Percentiles rank a stretch among this genome's conserved stretches.
phyloP scores from a whole-genome alignment of 2,329 filamentous ascomycete species.

The Paracorniculantispora psalliotae region DNA sequence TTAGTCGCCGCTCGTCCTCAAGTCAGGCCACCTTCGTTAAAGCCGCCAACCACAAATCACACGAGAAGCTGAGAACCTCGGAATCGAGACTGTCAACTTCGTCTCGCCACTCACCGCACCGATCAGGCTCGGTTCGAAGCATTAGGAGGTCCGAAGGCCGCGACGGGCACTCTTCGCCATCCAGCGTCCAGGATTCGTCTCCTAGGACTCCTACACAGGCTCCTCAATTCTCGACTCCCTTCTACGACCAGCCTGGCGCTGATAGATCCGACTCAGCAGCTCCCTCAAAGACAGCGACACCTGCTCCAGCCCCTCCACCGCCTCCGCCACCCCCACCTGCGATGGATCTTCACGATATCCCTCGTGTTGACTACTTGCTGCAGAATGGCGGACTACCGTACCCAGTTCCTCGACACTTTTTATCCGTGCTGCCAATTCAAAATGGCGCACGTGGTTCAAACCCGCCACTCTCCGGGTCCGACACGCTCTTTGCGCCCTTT shows the following conservation, averaged over 20 bases:
- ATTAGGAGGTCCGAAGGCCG: conserved; percentile 31
- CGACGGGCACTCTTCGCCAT: conserved; percentile 42
- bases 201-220: conserved; percentile 57
- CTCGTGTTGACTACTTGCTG: conserved; percentile 85
- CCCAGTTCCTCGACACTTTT: conserved; percentile 66
- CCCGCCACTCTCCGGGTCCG: conserved; percentile 60
- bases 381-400: conserved; percentile 78
- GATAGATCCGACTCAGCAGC: conserved; percentile 28
- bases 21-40: conserved; percentile 54
- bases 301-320: conserved; percentile 34
- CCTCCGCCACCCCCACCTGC: conserved; percentile 61
- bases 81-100: conserved; percentile 32
- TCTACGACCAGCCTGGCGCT: conserved; percentile 37
- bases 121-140: conserved; percentile 35
- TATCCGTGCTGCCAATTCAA: conserved; percentile 57
- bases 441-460: conserved; percentile 56
- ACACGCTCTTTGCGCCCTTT: conserved; percentile 76
- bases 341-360: conserved; percentile 63
- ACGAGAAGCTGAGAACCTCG: conserved; percentile 31
- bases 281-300: conserved; percentile 36
- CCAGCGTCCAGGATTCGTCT: conserved; percentile 50
- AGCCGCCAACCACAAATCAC: conserved; percentile 28
- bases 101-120: conserved; percentile 30
- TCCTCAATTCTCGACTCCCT: conserved; percentile 44
- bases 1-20: conserved; percentile 52